Evolutionary conservation across 2,329 filamentous ascomycete species (phyloP), one percentile per base, ranked within the genome.

Genomic region (Exophiala phaeomuriformis): DNA sequence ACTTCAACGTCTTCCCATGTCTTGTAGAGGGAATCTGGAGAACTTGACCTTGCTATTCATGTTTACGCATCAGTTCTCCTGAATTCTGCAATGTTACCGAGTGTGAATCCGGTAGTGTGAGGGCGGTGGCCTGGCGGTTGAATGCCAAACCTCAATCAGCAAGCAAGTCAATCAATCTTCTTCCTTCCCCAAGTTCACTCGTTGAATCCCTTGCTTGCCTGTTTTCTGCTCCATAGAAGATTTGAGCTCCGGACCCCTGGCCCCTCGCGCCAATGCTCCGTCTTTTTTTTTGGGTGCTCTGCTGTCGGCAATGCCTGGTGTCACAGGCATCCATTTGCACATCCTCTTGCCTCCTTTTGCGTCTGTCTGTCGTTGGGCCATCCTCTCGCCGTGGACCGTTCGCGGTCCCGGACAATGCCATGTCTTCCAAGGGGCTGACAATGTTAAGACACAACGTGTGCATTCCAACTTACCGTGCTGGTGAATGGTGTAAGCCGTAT

Each of bases 1-100:
- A 53, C 30, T 52, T 47, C 44, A 46, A 52, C 53, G 31, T 49
- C 50, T 4, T 49, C 27, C 31, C 12, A 3, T n/a, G 5, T 8
- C 12, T 40, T 19, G 28, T 32, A 30, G 28, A 8, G 9, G 47
- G 31, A 6, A 29, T 6, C n/a, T 35, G 12, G 4, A 30, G 9
- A 30, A 19, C 35, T 7, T 45, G 5, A 40, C 30, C 3, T 51
- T 51, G 9, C 27, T 49, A 7, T 47, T 37, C 19, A 19, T 19
- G 19, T 19, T 19, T 19, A 19, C 19, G 19, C 19, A 19, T 19
- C 19, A 19, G 19, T 19, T 19, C 19, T 19, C 19, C 2, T 19
- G 19, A 19, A 19, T 19, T 19, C 19, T 19, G 19, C 19, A 19
- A 19, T 19, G 19, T 19, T 19, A 19, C 19, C 19, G 19, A 19